Evolutionary conservation across 495 filamentous ascomycete species (phyloP), one percentile per base, ranked within the genome.

Genomic region (Tetracladium setigerum): DNA sequence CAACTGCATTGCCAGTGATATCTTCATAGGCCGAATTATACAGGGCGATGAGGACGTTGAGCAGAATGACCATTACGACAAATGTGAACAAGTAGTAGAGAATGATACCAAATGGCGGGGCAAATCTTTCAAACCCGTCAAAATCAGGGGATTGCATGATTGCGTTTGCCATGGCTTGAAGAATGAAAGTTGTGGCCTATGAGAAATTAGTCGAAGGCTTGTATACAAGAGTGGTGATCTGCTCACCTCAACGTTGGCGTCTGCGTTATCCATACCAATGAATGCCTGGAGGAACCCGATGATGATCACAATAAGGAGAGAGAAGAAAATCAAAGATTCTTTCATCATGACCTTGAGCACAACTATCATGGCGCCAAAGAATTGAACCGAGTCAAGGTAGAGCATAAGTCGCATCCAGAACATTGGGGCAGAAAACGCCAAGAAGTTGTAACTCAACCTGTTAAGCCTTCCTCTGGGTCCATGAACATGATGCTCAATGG

Each of bases 291-390:
- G 71, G 67, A 98, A 98, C 14, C 92, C 92, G 37, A 91, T 64
- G 38, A 95, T 67, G 41, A 98, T 83, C 41, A 96, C 81, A 41
- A 82, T 67, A 5, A 98, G 77, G n/a, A 98, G 74, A 6, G 89
- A 87, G 56, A 98, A 98, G 73, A 98, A 98, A 53, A 97, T 96
- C 44, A 98, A 67, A 46, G 87, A 94, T 61, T 98, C 92, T 57
- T 90, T 88, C 92, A 98, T 97, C 94, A 98, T 97, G 41, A 97
- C 89, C 58, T 95, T 89, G 30, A 98, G 69, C 4, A 98, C 87
- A 7, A 97, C 90, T 30, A 98, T 74, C 94, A 98, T 97, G 42
- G 88, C 88, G 36, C 92, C 92, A 53, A 98, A 97, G 73, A 98
- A 98, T 49, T 86, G 83, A 68, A 92, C 87, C 0, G 81, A 84